A percentile compares a stretch with the other conserved stretches of the same genome.
phyloP scores from a whole-genome alignment of 176 grass and related monocot species.

The Dactylis glomerata region DNA sequence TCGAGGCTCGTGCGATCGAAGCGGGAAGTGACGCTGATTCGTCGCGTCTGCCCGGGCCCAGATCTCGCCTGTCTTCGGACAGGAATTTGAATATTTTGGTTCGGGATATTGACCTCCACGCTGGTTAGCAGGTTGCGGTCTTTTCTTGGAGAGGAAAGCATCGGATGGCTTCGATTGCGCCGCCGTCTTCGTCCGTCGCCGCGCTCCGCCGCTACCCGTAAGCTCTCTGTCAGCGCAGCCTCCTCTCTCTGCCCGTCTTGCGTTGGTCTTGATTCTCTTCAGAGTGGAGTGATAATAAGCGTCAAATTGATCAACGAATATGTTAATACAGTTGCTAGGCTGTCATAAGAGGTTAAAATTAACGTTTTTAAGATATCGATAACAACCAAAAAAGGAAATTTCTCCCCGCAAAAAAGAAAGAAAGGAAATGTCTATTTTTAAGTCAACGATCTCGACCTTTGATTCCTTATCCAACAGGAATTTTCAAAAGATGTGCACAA shows the following conservation, averaged over 20 bases:
- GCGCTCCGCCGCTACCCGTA: constrained; percentile 35
- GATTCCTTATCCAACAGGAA: background rate
- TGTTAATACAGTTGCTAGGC: background rate
- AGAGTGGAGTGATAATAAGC: background rate
- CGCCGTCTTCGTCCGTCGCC: constrained; percentile 36
- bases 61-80: constrained; percentile 3
- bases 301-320: background rate
- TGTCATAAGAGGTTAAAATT: background rate
- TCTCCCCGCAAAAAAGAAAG: too few relatives aligned
- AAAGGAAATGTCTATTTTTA: background rate
- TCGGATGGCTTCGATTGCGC: constrained; percentile 39
- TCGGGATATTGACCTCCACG: background rate
- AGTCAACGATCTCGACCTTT: background rate
- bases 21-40: background rate
- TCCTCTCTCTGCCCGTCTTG: background rate
- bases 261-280: background rate
- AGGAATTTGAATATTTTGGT: background rate
- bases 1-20: background rate
- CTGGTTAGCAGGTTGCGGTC: constrained; percentile 21
- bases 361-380: background rate
- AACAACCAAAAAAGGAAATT: background rate
- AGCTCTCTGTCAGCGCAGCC: background rate
- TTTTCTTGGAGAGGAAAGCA: background rate
- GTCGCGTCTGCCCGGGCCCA: background rate
- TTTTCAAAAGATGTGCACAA: background rate